Percentiles rank a stretch among this genome's conserved stretches.
Conservation (phyloP, 148 eudicot genomes). For the Bassia scoparia region DNA sequence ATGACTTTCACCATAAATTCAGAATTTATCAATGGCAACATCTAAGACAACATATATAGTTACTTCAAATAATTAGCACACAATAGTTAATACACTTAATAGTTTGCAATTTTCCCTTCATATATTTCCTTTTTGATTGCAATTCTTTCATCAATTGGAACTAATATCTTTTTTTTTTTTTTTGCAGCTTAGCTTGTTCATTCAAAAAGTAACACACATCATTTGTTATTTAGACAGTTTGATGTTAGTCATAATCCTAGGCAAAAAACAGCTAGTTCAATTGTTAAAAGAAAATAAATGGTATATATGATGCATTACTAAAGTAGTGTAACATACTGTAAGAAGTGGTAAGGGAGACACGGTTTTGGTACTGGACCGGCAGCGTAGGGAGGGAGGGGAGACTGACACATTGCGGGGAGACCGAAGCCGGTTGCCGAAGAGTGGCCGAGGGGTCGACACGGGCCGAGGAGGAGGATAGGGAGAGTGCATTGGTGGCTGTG, state of each 20-base stretch:
- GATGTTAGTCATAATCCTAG: neutral
- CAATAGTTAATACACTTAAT: too few species aligned
- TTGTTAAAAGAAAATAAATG: neutral
- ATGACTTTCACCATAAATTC: too few species aligned
- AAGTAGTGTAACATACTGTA: constrained; percentile 40
- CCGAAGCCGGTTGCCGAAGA: constrained; percentile 49
- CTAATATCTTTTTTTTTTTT: too few species aligned
- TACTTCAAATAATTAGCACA: too few species aligned
- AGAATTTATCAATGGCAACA: too few species aligned
- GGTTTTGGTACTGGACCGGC: constrained; percentile 41
- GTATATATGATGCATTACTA: neutral
- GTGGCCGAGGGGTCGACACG: constrained; percentile 40
- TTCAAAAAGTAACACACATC: too few species aligned
- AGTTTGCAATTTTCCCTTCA: too few species aligned
- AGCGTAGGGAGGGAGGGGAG: constrained; percentile 59
- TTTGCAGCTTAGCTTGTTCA: too few species aligned
- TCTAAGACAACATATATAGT: too few species aligned
- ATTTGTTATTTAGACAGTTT: too few species aligned
- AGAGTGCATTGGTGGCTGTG: constrained; percentile 48
- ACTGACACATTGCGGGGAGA: constrained; percentile 55
- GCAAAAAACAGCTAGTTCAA: neutral
- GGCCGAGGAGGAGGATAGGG: constrained; percentile 49
- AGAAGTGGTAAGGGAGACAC: constrained; percentile 43
- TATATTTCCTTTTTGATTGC: too few species aligned
- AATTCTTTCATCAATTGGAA: too few species aligned